These are phyloP conservation scores for Choanephora cucurbitarum DNA, from an alignment of 371 early-diverging fungal species.

Conservation along the genomic window DNA sequence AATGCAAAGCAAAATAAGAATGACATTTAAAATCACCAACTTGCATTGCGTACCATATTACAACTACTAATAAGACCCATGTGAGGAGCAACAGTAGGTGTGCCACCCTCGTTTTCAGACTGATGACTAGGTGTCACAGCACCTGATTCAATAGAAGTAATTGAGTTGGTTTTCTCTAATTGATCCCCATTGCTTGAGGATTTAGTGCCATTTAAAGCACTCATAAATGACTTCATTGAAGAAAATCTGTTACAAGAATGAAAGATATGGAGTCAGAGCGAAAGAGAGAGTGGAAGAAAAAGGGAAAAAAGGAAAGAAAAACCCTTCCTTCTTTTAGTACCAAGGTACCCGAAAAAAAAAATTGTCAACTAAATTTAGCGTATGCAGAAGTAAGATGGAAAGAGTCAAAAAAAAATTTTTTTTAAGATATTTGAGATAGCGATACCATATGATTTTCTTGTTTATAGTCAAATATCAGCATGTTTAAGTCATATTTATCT, in stretches of 20 bases:
- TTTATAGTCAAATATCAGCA: too few relatives aligned
- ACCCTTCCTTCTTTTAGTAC: too few relatives aligned
- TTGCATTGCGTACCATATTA: slow-evolving; percentile 31
- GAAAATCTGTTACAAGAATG: not conserved
- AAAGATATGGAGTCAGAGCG: not conserved
- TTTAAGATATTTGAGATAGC: too few relatives aligned
- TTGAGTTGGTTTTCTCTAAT: slow-evolving; percentile 22
- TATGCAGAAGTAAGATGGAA: too few relatives aligned
- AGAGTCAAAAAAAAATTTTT: too few relatives aligned
- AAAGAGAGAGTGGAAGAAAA: not conserved
- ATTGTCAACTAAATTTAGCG: too few relatives aligned
- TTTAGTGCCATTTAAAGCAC: not conserved
- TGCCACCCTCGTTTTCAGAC: not conserved
- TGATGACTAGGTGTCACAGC: not conserved
- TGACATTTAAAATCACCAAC: slow-evolving; percentile 1
- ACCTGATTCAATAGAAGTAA: slow-evolving; percentile 27
- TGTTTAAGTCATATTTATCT: too few relatives aligned
- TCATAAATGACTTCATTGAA: not conserved
- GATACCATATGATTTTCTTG: too few relatives aligned
- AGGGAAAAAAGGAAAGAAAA: not conserved
- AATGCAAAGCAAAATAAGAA: not conserved
- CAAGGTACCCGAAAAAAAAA: too few relatives aligned
- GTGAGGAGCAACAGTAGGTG: slow-evolving; percentile 26
- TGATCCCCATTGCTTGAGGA: not conserved
- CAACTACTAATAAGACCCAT: slow-evolving; percentile 40